phyloP scores from a whole-genome alignment of 495 filamentous ascomycete genomes.

The Penicillium coprophilum region DNA sequence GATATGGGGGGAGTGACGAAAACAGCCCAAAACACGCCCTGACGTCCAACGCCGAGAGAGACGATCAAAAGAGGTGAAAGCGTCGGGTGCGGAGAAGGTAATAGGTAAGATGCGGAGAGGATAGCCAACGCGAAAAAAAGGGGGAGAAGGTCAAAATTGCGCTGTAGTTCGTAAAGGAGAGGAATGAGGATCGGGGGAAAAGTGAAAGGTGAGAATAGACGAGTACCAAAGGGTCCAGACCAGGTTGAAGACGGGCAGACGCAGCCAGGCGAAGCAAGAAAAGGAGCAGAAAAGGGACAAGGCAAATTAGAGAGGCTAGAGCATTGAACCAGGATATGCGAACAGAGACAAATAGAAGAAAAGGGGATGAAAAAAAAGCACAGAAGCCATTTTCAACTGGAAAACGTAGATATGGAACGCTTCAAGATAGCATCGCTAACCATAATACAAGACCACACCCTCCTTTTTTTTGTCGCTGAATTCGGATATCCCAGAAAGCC shows the following conservation, averaged over 20 bases:
- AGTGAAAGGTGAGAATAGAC: conserved; percentile 21
- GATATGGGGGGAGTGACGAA: conserved; percentile 30
- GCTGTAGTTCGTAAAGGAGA: conserved; percentile 27
- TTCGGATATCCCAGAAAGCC: conserved; percentile 20
- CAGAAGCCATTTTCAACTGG: conserved; percentile 16
- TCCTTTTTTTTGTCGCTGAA: conserved; percentile 11
- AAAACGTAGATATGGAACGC: conserved; percentile 20
- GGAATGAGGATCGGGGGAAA: conserved; percentile 16
- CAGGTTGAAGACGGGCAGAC: conserved; percentile 13
- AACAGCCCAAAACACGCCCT: conserved; percentile 47
- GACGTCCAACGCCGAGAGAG: conserved; percentile 50
- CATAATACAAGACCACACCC: conserved; percentile 10
- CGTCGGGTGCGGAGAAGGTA: conserved; percentile 30
- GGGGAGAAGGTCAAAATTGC: conserved; percentile 24
- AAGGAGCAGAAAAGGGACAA: conserved; percentile 11
- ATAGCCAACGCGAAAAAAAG: conserved; percentile 20
- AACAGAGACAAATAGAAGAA: not conserved
- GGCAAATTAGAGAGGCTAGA: conserved; percentile 5
- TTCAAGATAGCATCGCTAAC: conserved; percentile 29
- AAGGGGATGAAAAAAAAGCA: conserved; percentile 17
- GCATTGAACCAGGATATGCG: conserved; percentile 7
- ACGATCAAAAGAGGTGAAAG: conserved; percentile 39
- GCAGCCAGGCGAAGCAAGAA: conserved; percentile 19
- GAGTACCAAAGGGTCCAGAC: conserved; percentile 7
- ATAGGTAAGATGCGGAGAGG: conserved; percentile 14